Base-by-base conservation (phyloP, 2,329 filamentous ascomycete species). In the Thermothelomyces thermophilus region DNA sequence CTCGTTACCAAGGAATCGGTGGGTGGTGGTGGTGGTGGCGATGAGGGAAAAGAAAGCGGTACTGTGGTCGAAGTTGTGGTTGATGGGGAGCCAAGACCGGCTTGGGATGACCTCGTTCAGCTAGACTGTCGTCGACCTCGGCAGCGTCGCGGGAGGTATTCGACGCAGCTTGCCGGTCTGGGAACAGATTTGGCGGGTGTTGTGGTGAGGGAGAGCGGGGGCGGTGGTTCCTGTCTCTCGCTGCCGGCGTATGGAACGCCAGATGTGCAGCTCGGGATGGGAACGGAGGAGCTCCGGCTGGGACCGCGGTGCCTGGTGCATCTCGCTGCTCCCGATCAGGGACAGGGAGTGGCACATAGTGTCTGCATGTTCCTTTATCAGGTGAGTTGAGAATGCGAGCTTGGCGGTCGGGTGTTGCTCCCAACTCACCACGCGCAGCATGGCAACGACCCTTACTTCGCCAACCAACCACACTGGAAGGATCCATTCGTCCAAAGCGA, bases 281-380 rank as follows among this genome's bases (percentile, higher is more conserved):
- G 57, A 2, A 60, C 64, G 11, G 63, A 66, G 19, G 68, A 70
- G 5, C 70, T 77, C 49, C 63, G 63, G 52, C 54, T 77, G 34
- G 66, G 62, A 28, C 68, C 71, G 4, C 70, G 71, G 51, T 77
- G 71, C 53, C 60, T 78, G 46, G 61, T 74, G 10, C 67, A 70
- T 40, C 58, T 75, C 7, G 64, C 68, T 8, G 64, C 68, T 5
- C 60, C 62, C 40, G 65, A 63, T 34, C 61, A 55, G 17, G 54
- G 60, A 17, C 31, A 26, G 22, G 39, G 11, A 41, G 51, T 37
- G 46, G 61, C 64, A 17, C 70, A 73, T 36, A 70, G 68, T 31
- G 64, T 75, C 35, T 78, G 73, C 52, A 61, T 74, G 36, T 78
- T 79, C 58, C 62, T 79, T 17, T 80, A 75, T 56, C 73, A 80